These are phyloP conservation scores for Malus hybrid DNA, from an alignment of 331 rosid species.

Conservation along the genomic window DNA sequence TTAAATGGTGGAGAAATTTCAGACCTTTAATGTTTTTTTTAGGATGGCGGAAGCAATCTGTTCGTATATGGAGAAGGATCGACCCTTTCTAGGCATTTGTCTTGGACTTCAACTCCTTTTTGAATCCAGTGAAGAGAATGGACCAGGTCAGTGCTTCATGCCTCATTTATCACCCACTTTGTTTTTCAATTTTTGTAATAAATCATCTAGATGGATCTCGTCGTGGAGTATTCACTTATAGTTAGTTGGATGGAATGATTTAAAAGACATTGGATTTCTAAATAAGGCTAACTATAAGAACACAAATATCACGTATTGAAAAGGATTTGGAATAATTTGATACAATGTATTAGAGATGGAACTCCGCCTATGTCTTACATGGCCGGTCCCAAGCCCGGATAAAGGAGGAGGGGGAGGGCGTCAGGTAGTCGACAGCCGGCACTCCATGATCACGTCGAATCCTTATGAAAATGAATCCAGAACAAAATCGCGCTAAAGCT, in stretches of 20 bases:
- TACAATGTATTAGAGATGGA: background rate
- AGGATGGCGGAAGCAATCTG: slow-evolving; percentile 90
- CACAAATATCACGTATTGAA: background rate
- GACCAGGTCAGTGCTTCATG: slow-evolving; percentile 47
- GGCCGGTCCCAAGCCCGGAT: too few relatives aligned
- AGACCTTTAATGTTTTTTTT: slow-evolving; percentile 24
- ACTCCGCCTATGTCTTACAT: too few relatives aligned
- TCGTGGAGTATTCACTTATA: background rate
- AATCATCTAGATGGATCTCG: background rate
- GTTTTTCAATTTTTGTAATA: background rate
- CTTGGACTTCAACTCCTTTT: slow-evolving; percentile 97
- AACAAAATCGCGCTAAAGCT: too few relatives aligned
- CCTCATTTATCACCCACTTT: background rate
- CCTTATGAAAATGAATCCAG: too few relatives aligned
- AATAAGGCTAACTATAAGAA: background rate
- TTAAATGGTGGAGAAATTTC: background rate
- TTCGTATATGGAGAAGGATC: slow-evolving; percentile 70
- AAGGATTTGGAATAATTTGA: background rate
- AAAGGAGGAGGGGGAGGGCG: too few relatives aligned
- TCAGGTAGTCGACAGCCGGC: too few relatives aligned
- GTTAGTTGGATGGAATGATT: background rate
- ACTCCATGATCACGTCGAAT: too few relatives aligned
- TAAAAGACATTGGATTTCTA: background rate
- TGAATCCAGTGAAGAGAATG: slow-evolving; percentile 90
- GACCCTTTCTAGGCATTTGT: slow-evolving; percentile 92